These are phyloP conservation scores for Lachnellula cervina DNA, from an alignment of 2,329 filamentous ascomycete species.

Conservation along the genomic window DNA sequence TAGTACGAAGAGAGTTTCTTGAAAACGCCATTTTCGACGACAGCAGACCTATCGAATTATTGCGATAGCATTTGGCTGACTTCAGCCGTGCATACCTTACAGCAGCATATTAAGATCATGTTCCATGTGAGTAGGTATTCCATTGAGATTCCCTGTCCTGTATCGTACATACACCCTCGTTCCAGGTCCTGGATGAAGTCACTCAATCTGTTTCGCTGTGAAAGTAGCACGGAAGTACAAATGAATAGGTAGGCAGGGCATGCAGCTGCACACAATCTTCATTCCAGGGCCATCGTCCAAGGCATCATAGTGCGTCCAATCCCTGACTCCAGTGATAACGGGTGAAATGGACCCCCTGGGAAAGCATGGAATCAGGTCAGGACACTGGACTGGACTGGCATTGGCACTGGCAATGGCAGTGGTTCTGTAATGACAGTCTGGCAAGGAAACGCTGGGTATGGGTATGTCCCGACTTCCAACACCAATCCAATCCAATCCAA, in stretches of 20 bases:
- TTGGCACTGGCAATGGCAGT: not conserved
- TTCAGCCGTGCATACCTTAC: not conserved
- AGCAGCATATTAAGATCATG: not conserved
- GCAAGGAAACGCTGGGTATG: too few relatives aligned
- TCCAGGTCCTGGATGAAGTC: constrained; percentile 3
- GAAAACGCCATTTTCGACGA: not conserved
- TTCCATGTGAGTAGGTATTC: not conserved
- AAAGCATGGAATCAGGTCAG: not conserved
- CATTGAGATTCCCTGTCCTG: not conserved
- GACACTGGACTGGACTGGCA: not conserved
- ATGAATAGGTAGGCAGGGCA: not conserved
- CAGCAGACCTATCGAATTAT: not conserved
- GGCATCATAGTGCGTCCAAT: not conserved
- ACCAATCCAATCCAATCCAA: too few relatives aligned
- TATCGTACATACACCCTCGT: not conserved
- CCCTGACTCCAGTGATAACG: constrained; percentile 3
- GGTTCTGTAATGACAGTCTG: too few relatives aligned
- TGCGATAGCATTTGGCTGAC: not conserved
- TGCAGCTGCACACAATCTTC: not conserved
- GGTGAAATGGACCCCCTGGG: not conserved
- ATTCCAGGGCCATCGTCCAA: not conserved
- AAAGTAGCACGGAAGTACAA: not conserved
- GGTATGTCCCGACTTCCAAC: too few relatives aligned
- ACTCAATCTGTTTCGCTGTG: not conserved
- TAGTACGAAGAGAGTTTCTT: not conserved